Evolutionary conservation across 2,329 filamentous ascomycete species (phyloP).

Genomic region (Tolypocladium amazonense): DNA sequence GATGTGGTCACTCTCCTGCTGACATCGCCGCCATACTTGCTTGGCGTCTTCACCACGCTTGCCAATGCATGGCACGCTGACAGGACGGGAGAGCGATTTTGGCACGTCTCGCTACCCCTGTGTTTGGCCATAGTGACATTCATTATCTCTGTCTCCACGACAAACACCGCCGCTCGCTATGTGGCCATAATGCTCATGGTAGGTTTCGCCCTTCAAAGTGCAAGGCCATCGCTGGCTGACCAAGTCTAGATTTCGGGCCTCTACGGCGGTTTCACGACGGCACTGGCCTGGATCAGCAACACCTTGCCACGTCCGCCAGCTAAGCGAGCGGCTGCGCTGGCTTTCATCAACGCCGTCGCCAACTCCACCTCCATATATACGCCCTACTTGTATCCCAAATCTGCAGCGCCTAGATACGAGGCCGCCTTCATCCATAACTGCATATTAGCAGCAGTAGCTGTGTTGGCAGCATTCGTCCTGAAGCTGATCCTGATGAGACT

Average conservation of each 20-base stretch:
- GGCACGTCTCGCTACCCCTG: slow-evolving; percentile 54
- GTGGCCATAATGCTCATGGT: slow-evolving; percentile 63
- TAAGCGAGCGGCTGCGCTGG: slow-evolving; percentile 59
- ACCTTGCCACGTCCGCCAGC: slow-evolving; percentile 65
- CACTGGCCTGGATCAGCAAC: slow-evolving; percentile 65
- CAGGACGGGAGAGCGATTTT: slow-evolving; percentile 58
- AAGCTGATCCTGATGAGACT: slow-evolving; percentile 51
- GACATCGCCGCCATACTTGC: slow-evolving; percentile 55
- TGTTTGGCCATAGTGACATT: slow-evolving; percentile 52
- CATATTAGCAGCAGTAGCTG: slow-evolving; percentile 51
- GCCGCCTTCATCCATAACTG: slow-evolving; percentile 61
- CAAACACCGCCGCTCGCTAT: slow-evolving; percentile 50
- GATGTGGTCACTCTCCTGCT: slow-evolving; percentile 50
- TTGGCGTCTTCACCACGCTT: slow-evolving; percentile 51
- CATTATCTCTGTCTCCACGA: slow-evolving; percentile 57
- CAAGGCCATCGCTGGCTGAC: neutral
- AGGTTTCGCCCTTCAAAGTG: slow-evolving; percentile 1
- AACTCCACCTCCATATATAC: slow-evolving; percentile 58
- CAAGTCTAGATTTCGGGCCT: slow-evolving; percentile 37
- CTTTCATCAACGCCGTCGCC: slow-evolving; percentile 57
- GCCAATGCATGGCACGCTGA: slow-evolving; percentile 62
- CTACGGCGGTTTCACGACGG: slow-evolving; percentile 58
- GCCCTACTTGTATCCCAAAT: slow-evolving; percentile 54
- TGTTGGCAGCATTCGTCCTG: slow-evolving; percentile 51
- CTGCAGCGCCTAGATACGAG: slow-evolving; percentile 29